phyloP scores from a whole-genome alignment of 2,329 filamentous ascomycete genomes.

The Dactylonectria macrodidyma region DNA sequence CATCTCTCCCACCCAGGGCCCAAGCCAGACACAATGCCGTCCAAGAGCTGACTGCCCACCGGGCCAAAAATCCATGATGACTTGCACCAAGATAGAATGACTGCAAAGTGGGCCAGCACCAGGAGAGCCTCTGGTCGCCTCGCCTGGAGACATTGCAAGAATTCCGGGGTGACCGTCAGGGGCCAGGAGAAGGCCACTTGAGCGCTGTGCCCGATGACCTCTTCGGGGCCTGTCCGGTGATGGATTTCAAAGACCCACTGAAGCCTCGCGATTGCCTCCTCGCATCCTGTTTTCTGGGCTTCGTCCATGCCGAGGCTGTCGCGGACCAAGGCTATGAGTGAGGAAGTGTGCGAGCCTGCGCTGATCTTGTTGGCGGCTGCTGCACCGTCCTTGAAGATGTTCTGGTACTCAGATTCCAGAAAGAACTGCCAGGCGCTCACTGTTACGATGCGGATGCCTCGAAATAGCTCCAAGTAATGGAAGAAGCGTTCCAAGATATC shows the following conservation, averaged over 20 bases:
- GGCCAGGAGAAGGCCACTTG: slow-evolving; percentile 11
- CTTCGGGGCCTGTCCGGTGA: neutral
- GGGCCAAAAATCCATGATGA: slow-evolving; percentile 13
- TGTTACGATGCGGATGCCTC: neutral
- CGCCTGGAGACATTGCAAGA: slow-evolving; percentile 1
- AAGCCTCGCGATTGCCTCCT: slow-evolving; percentile 5
- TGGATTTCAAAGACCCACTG: slow-evolving; percentile 12
- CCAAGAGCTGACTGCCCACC: neutral
- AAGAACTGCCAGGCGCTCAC: slow-evolving; percentile 10
- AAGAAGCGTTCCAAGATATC: slow-evolving; percentile 3
- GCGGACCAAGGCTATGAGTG: neutral
- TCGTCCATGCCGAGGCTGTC: slow-evolving; percentile 16
- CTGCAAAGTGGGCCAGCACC: slow-evolving; percentile 15
- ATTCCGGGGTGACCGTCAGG: neutral
- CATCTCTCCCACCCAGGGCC: slow-evolving; percentile 21
- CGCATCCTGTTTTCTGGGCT: neutral
- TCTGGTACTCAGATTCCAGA: slow-evolving; percentile 10
- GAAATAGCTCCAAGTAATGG: slow-evolving; percentile 15
- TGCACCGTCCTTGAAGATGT: slow-evolving; percentile 1
- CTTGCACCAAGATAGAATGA: slow-evolving; percentile 7
- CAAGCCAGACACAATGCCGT: slow-evolving; percentile 2
- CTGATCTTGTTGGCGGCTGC: neutral
- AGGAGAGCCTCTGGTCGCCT: slow-evolving; percentile 13
- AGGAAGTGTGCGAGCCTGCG: neutral
- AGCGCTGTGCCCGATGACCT: neutral